A percentile compares a stretch with the other conserved stretches of the same genome.
Evolutionary conservation across 164 flowering plant species (phyloP).

Genomic region (Macadamia integrifolia): DNA sequence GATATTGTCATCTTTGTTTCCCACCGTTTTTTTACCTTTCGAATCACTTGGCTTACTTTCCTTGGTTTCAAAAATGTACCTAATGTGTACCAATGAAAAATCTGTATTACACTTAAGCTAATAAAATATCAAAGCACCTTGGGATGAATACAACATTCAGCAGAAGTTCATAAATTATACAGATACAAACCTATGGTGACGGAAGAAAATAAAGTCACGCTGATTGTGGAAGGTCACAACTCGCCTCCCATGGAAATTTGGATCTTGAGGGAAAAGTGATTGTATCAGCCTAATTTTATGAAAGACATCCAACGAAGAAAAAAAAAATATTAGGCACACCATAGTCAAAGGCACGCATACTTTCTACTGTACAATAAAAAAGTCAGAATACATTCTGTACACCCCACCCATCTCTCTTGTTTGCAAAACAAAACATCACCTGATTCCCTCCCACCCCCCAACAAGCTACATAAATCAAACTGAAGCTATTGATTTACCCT

Average conservation of each 20-base stretch:
- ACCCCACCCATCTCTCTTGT: too few relatives aligned
- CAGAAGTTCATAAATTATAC: background rate
- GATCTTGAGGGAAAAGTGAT: slow-evolving; percentile 82
- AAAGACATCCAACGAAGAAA: slow-evolving; percentile 9
- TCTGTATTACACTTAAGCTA: background rate
- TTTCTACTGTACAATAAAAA: too few relatives aligned
- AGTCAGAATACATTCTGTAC: too few relatives aligned
- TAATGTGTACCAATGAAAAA: slow-evolving; percentile 13
- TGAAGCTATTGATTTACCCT: too few relatives aligned
- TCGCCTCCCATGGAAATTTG: slow-evolving; percentile 79
- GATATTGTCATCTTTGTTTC: slow-evolving; percentile 24
- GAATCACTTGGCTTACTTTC: slow-evolving; percentile 44
- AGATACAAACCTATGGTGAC: slow-evolving; percentile 76
- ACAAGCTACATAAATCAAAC: background rate
- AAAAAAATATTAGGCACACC: background rate
- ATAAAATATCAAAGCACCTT: background rate
- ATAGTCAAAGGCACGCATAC: too few relatives aligned
- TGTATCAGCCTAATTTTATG: slow-evolving; percentile 53
- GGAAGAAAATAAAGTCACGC: slow-evolving; percentile 88
- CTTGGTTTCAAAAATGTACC: slow-evolving; percentile 78
- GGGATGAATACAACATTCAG: background rate
- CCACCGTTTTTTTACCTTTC: slow-evolving; percentile 37
- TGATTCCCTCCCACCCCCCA: too few relatives aligned
- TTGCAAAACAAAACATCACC: too few relatives aligned
- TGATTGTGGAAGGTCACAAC: slow-evolving; percentile 96